A percentile compares a stretch with the other conserved stretches of the same genome.
Conservation (phyloP, 2,329 filamentous ascomycete species). For the Thelonectria blattea region DNA sequence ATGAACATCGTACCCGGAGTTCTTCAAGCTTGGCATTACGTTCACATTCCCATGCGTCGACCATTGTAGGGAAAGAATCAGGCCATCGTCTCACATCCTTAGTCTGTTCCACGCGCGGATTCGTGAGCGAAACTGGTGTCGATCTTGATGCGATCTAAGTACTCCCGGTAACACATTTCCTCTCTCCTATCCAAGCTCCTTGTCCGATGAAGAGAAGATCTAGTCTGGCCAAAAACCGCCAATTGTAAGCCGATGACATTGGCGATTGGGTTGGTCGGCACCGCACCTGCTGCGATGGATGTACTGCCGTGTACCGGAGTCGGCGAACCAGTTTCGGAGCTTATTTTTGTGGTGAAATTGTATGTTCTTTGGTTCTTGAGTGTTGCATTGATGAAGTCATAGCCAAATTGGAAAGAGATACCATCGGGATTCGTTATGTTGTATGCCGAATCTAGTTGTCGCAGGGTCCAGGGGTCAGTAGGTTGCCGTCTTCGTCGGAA, state of each 20-base stretch:
- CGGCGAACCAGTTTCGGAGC: background rate
- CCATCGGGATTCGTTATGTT: slow-evolving; percentile 32
- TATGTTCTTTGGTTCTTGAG: background rate
- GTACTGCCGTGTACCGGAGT: background rate
- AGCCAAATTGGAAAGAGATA: slow-evolving; percentile 29
- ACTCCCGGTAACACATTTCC: no score
- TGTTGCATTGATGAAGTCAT: slow-evolving; percentile 33
- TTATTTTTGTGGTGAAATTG: background rate
- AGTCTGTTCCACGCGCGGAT: no score
- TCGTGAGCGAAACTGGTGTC: no score
- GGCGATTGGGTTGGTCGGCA: background rate
- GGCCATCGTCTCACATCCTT: no score
- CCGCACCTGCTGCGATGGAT: background rate
- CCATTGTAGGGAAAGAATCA: no score
- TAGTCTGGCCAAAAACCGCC: background rate
- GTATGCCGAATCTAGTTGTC: background rate
- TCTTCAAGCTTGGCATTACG: no score
- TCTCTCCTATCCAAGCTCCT: no score
- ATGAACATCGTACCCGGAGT: no score
- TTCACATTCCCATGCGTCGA: no score
- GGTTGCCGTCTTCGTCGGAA: background rate
- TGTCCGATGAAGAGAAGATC: no score
- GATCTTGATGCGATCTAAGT: no score
- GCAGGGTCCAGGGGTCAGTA: background rate
- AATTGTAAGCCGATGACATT: background rate